These are phyloP conservation scores for Venturia nashicola DNA, from an alignment of 2,329 filamentous ascomycete species.

Conservation along the genomic window DNA sequence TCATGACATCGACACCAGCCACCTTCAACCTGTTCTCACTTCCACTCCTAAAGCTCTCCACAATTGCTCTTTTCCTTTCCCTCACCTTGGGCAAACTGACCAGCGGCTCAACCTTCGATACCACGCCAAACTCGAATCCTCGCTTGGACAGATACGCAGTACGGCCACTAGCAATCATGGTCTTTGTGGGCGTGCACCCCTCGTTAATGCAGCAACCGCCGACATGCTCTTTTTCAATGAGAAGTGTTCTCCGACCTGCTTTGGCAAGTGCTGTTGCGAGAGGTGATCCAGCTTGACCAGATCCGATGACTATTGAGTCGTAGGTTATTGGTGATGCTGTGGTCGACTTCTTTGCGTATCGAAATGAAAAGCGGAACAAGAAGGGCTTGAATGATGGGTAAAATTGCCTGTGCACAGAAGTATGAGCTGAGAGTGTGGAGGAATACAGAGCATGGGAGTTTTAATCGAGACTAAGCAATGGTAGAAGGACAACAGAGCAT, in stretches of 20 bases:
- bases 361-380: background rate
- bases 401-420: background rate
- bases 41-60: slow-evolving; percentile 36
- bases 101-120: slow-evolving; percentile 18
- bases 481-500: too few relatives aligned
- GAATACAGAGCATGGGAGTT: background rate
- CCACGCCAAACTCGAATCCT: slow-evolving; percentile 35
- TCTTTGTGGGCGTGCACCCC: slow-evolving; percentile 46
- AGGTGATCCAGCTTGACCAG: slow-evolving; percentile 40
- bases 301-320: slow-evolving; percentile 38
- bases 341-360: background rate
- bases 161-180: slow-evolving; percentile 41
- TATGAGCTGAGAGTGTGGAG: background rate
- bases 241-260: slow-evolving; percentile 31
- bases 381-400: too few relatives aligned
- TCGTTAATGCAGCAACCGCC: slow-evolving; percentile 45
- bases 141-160: slow-evolving; percentile 34
- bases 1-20: slow-evolving; percentile 32
- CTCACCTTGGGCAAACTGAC: slow-evolving; percentile 39
- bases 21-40: slow-evolving; percentile 30
- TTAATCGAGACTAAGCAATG: too few relatives aligned
- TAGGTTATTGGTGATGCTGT: slow-evolving; percentile 18
- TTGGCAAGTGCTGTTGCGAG: slow-evolving; percentile 36
- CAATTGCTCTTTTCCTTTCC: slow-evolving; percentile 42
- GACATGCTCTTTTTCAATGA: slow-evolving; percentile 37